Evolutionary conservation across 768 basidiomycete genomes (phyloP).

Genomic region (Favolaschia claudopus): DNA sequence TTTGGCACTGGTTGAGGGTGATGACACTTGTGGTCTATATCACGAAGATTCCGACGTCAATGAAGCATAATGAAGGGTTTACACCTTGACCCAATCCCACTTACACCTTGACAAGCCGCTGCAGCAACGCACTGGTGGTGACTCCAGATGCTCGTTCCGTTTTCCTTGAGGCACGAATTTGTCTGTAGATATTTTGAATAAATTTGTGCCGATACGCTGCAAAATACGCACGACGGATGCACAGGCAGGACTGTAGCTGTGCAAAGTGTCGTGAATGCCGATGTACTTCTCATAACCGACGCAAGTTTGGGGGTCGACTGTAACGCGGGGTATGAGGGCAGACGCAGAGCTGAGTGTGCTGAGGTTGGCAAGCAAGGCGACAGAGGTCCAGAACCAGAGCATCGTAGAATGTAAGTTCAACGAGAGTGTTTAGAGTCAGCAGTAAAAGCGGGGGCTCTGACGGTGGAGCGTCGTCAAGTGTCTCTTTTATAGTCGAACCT

Average conservation of each 20-base stretch:
- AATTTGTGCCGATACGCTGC: not conserved
- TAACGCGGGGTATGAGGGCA: not conserved
- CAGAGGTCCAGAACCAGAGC: no score
- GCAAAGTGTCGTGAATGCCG: conserved; percentile 5
- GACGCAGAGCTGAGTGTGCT: no score
- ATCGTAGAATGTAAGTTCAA: no score
- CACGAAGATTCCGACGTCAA: not conserved
- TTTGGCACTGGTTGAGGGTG: conserved; percentile 20
- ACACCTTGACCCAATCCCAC: no score
- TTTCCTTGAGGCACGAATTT: conserved; percentile 1
- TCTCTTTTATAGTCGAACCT: no score
- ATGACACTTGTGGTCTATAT: not conserved
- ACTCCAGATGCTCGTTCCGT: conserved; percentile 21
- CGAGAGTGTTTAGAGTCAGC: no score
- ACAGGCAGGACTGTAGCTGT: conserved; percentile 1
- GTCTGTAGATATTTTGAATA: not conserved
- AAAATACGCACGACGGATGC: not conserved
- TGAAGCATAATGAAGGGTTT: not conserved
- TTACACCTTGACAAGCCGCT: conserved; percentile 14
- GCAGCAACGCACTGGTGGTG: conserved; percentile 10
- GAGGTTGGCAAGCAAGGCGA: no score
- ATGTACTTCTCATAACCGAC: not conserved
- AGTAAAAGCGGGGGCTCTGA: no score
- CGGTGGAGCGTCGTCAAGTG: no score
- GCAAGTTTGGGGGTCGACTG: not conserved